These are phyloP conservation scores for Venturia effusa DNA, from an alignment of 2,329 filamentous ascomycete genomes.

Conservation along the genomic window DNA sequence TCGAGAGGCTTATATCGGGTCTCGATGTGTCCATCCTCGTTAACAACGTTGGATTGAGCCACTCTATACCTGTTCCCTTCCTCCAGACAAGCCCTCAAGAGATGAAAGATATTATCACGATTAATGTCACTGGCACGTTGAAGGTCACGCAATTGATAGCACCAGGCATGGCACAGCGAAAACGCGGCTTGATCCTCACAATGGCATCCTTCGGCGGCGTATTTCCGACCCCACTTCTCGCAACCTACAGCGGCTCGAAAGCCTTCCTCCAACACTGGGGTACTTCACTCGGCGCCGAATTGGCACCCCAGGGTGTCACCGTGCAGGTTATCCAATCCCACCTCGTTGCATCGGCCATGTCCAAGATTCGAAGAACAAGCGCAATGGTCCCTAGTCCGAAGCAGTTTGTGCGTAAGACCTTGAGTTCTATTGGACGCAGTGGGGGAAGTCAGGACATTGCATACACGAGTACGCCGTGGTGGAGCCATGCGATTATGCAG, in stretches of 20 bases:
- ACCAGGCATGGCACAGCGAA: slow-evolving; percentile 73
- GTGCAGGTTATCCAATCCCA: slow-evolving; percentile 91
- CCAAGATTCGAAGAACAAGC: slow-evolving; percentile 76
- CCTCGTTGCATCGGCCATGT: slow-evolving; percentile 92
- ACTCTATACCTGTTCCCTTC: slow-evolving; percentile 87
- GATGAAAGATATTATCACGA: slow-evolving; percentile 80
- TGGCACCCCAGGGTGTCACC: slow-evolving; percentile 68
- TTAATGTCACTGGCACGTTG: slow-evolving; percentile 89
- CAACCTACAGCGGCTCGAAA: slow-evolving; percentile 95
- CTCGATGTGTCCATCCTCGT: slow-evolving; percentile 79
- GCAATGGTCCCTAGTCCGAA: slow-evolving; percentile 70
- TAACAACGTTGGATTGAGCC: slow-evolving; percentile 95
- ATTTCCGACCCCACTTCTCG: slow-evolving; percentile 81
- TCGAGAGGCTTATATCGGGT: slow-evolving; percentile 56
- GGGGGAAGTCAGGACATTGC: slow-evolving; percentile 62
- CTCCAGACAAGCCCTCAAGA: slow-evolving; percentile 67
- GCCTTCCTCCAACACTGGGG: slow-evolving; percentile 98
- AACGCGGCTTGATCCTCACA: slow-evolving; percentile 80
- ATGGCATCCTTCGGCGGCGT: slow-evolving; percentile 97
- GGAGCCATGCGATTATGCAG: slow-evolving; percentile 81
- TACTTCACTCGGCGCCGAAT: slow-evolving; percentile 70
- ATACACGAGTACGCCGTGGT: slow-evolving; percentile 84
- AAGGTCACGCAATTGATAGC: slow-evolving; percentile 77
- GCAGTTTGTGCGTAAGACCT: slow-evolving; percentile 66
- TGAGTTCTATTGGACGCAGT: slow-evolving; percentile 69